Evolutionary conservation across 2,329 filamentous ascomycete genomes (phyloP).

Genomic region (Aspergillus ruber): DNA sequence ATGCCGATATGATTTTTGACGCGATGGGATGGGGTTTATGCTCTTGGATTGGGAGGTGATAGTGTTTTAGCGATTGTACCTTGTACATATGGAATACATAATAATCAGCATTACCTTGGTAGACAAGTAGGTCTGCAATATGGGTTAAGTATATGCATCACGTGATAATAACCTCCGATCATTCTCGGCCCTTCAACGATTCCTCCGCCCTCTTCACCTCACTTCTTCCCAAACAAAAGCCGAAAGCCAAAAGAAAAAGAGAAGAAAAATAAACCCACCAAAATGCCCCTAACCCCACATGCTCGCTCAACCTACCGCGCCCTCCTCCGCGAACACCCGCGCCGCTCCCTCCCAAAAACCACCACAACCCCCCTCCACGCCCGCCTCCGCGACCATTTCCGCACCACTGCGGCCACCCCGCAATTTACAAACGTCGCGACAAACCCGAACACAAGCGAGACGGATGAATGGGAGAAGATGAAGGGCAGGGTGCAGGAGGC

Average conservation of each 20-base stretch:
- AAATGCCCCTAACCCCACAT: constrained; percentile 26
- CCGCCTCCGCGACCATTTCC: constrained; percentile 61
- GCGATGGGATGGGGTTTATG: background rate
- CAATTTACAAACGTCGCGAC: constrained; percentile 8
- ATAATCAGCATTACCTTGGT: no score
- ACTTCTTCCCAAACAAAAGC: constrained; percentile 1
- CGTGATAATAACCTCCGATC: background rate
- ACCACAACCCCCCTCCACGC: constrained; percentile 61
- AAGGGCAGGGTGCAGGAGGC: constrained; percentile 45
- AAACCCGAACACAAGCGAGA: constrained; percentile 19
- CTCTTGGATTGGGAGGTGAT: background rate
- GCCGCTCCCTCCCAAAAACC: constrained; percentile 49
- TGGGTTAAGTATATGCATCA: no score
- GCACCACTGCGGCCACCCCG: constrained; percentile 25
- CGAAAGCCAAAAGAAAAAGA: constrained; percentile 9
- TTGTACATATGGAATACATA: background rate
- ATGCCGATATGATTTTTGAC: constrained; percentile 1
- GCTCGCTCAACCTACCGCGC: constrained; percentile 77
- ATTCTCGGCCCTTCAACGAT: background rate
- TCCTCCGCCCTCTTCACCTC: background rate
- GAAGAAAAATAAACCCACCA: background rate
- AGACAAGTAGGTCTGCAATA: no score
- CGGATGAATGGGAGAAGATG: constrained; percentile 8
- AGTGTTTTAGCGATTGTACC: background rate
- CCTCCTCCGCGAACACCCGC: constrained; percentile 81